These are phyloP conservation scores for Metschnikowia aberdeeniae DNA, from an alignment of 805 yeast species.

Conservation along the genomic window DNA sequence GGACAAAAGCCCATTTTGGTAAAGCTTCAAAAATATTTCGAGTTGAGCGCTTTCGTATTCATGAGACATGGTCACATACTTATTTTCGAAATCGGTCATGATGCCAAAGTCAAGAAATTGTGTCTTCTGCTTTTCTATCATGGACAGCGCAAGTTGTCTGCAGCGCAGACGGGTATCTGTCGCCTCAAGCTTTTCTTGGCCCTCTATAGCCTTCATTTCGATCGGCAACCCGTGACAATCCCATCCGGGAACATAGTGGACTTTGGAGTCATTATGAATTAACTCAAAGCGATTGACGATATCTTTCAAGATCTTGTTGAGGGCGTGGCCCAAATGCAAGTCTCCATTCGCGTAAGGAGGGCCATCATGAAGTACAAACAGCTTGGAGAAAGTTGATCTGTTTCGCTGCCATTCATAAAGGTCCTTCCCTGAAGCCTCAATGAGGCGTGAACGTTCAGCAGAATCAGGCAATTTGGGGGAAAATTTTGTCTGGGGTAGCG, in stretches of 20 bases:
- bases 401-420: slow-evolving; percentile 60
- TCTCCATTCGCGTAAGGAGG: slow-evolving; percentile 99
- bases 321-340: slow-evolving; percentile 86
- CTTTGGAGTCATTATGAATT: slow-evolving; percentile 50
- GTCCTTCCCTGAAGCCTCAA: slow-evolving; percentile 52
- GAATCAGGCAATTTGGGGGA: slow-evolving; percentile 51
- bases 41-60: slow-evolving; percentile 75
- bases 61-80: slow-evolving; percentile 69
- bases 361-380: slow-evolving; percentile 85
- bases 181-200: slow-evolving; percentile 30
- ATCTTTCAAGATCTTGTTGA: slow-evolving; percentile 87
- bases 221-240: slow-evolving; percentile 98
- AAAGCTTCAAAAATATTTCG: slow-evolving; percentile 59
- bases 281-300: slow-evolving; percentile 72
- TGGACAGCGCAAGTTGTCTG: slow-evolving; percentile 58
- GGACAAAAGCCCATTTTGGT: slow-evolving; percentile 62
- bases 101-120: slow-evolving; percentile 71
- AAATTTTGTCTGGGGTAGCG: slow-evolving; percentile 63
- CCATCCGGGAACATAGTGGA: slow-evolving; percentile 91
- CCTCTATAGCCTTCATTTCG: slow-evolving; percentile 71
- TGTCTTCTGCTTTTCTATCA: slow-evolving; percentile 59
- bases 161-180: slow-evolving; percentile 66
- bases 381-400: slow-evolving; percentile 17
- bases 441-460: slow-evolving; percentile 29
- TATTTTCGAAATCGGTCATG: slow-evolving; percentile 75